These are phyloP conservation scores for Globisporangium camurandrum DNA, from an alignment of 352 stramenopile genomes.

Conservation along the genomic window DNA sequence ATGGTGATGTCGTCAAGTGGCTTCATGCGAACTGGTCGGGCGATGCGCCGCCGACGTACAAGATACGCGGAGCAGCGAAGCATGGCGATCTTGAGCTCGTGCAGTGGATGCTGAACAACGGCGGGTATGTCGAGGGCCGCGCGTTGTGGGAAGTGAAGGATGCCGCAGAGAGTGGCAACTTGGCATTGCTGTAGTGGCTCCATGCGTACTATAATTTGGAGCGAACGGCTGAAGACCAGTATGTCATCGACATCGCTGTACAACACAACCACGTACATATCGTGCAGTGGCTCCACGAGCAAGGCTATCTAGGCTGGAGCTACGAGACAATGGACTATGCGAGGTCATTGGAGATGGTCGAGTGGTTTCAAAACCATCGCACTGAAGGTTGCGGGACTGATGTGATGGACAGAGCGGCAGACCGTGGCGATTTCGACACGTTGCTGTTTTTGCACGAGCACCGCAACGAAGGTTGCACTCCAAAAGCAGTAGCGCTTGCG, in stretches of 20 bases:
- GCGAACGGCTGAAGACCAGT: background rate
- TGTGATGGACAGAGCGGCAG: background rate
- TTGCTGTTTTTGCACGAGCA: constrained; percentile 3
- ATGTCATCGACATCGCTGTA: background rate
- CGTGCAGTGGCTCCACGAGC: background rate
- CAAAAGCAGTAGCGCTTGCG: background rate
- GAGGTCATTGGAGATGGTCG: constrained; percentile 10
- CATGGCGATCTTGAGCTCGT: background rate
- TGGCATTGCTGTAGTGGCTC: background rate
- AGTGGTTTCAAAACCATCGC: constrained; percentile 20
- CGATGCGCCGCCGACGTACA: background rate
- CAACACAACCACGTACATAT: background rate
- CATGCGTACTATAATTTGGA: background rate
- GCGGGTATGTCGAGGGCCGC: background rate
- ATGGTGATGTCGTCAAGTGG: constrained; percentile 18
- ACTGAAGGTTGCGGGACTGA: background rate
- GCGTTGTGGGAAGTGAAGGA: background rate
- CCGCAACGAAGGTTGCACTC: background rate
- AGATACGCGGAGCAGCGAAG: background rate
- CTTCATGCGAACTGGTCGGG: constrained; percentile 13
- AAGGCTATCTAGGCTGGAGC: background rate
- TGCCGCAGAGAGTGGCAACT: background rate
- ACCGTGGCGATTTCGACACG: constrained; percentile 1
- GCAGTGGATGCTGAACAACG: background rate
- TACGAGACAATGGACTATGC: background rate